A percentile compares a stretch with the other conserved stretches of the same genome.
Evolutionary conservation across 768 basidiomycete species (phyloP).

Genomic region (Serendipita sp.): DNA sequence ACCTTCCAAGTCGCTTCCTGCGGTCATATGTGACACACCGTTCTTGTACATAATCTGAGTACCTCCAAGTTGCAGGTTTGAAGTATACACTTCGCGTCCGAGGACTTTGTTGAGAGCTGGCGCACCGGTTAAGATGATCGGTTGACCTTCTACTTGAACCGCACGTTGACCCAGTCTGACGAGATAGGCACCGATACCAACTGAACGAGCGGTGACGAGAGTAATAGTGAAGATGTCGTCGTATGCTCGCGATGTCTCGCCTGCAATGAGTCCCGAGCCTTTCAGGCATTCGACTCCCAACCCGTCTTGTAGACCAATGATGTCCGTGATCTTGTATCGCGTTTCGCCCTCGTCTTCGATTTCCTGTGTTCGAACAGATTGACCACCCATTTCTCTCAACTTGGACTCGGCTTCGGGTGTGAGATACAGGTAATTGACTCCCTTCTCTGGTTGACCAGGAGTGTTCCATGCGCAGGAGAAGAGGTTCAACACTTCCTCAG

Average conservation of each 20-base stretch:
- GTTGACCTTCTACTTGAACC: slow-evolving; percentile 97
- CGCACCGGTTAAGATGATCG: slow-evolving; percentile 96
- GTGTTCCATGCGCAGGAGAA: slow-evolving; percentile 92
- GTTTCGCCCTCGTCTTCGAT: slow-evolving; percentile 74
- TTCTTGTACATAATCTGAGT: slow-evolving; percentile 99
- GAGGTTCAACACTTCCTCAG: slow-evolving; percentile 74
- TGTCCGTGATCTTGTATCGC: slow-evolving; percentile 86
- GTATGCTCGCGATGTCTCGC: slow-evolving; percentile 95
- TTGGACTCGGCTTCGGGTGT: slow-evolving; percentile 83
- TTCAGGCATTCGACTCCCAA: slow-evolving; percentile 90
- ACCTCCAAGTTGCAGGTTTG: slow-evolving; percentile 93
- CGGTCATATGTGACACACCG: slow-evolving; percentile 92
- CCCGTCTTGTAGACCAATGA: slow-evolving; percentile 95
- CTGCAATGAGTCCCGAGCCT: slow-evolving; percentile 96
- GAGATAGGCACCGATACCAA: slow-evolving; percentile 97
- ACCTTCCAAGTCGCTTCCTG: slow-evolving; percentile 88
- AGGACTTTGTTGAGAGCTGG: slow-evolving; percentile 96
- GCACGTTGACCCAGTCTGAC: slow-evolving; percentile 95
- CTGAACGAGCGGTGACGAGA: slow-evolving; percentile 93
- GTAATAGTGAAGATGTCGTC: slow-evolving; percentile 99
- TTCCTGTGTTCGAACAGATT: slow-evolving; percentile 65
- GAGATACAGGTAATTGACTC: slow-evolving; percentile 89
- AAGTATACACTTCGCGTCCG: slow-evolving; percentile 96
- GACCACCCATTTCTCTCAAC: slow-evolving; percentile 66
- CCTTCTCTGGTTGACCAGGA: slow-evolving; percentile 71